Evolutionary conservation across 257 asterid species (phyloP), one percentile per base, ranked within the genome.

Genomic region (Striga asiatica): DNA sequence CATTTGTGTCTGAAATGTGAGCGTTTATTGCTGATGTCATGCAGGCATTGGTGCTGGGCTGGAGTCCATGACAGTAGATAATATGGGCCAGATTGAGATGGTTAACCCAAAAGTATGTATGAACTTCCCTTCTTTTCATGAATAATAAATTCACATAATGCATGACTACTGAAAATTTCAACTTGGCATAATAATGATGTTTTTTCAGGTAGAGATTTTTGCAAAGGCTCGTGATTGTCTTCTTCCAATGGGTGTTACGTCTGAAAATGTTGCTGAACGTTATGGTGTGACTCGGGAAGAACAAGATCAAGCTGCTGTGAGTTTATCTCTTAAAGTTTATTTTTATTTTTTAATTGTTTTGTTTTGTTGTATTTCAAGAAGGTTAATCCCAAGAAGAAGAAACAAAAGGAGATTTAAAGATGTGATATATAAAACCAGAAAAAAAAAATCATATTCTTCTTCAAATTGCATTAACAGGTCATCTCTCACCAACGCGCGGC

Each of bases 301-400:
- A 65, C 97, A 89, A 71, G 97, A 89, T 75, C 89, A 70, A 51
- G 94, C 94, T 72, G 93, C 97, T 46, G 97, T 89, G 67, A 76
- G 88, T 75, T 47, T 35, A 13, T 51, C 16, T 59, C 6, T n/a
- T n/a, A n/a, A n/a, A n/a, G n/a, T n/a, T n/a, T n/a, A n/a, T n/a
- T n/a, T n/a, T n/a, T n/a, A n/a, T n/a, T n/a, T n/a, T n/a, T n/a
- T n/a, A n/a, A n/a, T n/a, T n/a, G n/a, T n/a, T n/a, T n/a, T n/a
- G n/a, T n/a, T n/a, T n/a, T n/a, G n/a, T n/a, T n/a, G n/a, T n/a
- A n/a, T n/a, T n/a, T n/a, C n/a, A n/a, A n/a, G n/a, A n/a, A n/a
- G n/a, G n/a, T n/a, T n/a, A n/a, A n/a, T n/a, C n/a, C n/a, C n/a
- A n/a, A n/a, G n/a, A n/a, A n/a, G n/a, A n/a, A n/a, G n/a, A n/a